Conservation (phyloP, 305 asterid genomes). For the Solanum hybrid region DNA sequence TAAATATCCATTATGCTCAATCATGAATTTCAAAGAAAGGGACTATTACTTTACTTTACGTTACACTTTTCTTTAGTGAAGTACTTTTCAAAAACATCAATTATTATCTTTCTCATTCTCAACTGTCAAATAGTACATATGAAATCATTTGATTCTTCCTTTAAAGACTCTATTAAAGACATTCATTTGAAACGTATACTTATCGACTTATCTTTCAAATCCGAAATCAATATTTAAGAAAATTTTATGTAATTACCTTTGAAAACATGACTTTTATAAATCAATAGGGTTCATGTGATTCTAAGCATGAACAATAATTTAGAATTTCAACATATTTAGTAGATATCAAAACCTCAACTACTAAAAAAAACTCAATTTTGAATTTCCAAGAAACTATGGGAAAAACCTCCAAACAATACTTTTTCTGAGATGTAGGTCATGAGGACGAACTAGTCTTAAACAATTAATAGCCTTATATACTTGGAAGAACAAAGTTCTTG, state of each 20-base stretch:
- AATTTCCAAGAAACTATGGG: too few species aligned
- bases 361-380: too few species aligned
- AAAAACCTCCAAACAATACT: too few species aligned
- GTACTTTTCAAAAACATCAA: neutral
- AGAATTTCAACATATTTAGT: too few species aligned
- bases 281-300: neutral
- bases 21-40: too few species aligned
- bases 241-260: too few species aligned
- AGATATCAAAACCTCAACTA: too few species aligned
- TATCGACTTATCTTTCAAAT: neutral
- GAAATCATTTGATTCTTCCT: neutral
- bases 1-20: neutral
- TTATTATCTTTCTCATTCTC: neutral
- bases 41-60: neutral
- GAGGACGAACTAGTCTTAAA: too few species aligned
- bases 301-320: neutral
- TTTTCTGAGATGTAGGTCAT: too few species aligned
- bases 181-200: neutral
- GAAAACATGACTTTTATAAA: too few species aligned
- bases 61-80: neutral
- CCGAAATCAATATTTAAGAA: neutral
- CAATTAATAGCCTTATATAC: too few species aligned
- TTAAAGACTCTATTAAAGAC: neutral
- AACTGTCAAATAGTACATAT: neutral
- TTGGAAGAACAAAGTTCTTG: too few species aligned